phyloP scores from a whole-genome alignment of 2,329 filamentous ascomycete genomes.

The Monilinia aucupariae region DNA sequence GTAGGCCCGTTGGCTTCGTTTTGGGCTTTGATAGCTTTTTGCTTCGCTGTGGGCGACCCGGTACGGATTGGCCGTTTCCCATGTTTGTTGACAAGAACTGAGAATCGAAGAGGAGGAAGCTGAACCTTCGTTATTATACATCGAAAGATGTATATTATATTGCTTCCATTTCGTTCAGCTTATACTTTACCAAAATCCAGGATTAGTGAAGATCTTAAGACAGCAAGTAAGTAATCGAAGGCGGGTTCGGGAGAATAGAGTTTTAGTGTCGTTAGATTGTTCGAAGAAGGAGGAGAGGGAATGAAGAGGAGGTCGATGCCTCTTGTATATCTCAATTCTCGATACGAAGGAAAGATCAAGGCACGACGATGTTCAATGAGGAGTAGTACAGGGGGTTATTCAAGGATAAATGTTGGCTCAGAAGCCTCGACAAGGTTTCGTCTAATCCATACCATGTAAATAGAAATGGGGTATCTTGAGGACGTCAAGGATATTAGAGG shows the following conservation, averaged over 20 bases:
- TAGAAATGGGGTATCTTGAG: no score
- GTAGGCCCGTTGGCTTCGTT: slow-evolving; percentile 28
- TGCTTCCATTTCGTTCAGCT: slow-evolving; percentile 15
- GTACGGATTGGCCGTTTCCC: slow-evolving; percentile 31
- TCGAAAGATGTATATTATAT: slow-evolving; percentile 13
- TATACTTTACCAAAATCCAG: slow-evolving; percentile 1
- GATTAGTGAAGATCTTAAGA: slow-evolving; percentile 1
- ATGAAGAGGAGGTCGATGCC: slow-evolving; percentile 9
- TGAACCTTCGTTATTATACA: slow-evolving; percentile 8
- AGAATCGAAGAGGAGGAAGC: slow-evolving; percentile 13
- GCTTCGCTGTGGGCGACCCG: slow-evolving; percentile 21
- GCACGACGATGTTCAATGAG: slow-evolving; percentile 5
- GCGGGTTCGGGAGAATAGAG: neutral
- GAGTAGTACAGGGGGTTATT: neutral
- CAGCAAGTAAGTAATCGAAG: slow-evolving; percentile 5
- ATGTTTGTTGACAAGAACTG: slow-evolving; percentile 21
- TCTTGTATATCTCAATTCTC: slow-evolving; percentile 10
- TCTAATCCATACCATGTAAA: neutral
- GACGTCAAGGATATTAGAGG: slow-evolving; percentile 10
- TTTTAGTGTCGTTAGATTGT: neutral
- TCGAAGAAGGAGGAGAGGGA: neutral
- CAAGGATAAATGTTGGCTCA: slow-evolving; percentile 12
- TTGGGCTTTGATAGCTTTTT: slow-evolving; percentile 33
- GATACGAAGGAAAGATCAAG: slow-evolving; percentile 9
- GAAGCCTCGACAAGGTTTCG: slow-evolving; percentile 3